Base-by-base conservation (phyloP, 805 yeast species). In the Metschnikowia gelsemii region DNA sequence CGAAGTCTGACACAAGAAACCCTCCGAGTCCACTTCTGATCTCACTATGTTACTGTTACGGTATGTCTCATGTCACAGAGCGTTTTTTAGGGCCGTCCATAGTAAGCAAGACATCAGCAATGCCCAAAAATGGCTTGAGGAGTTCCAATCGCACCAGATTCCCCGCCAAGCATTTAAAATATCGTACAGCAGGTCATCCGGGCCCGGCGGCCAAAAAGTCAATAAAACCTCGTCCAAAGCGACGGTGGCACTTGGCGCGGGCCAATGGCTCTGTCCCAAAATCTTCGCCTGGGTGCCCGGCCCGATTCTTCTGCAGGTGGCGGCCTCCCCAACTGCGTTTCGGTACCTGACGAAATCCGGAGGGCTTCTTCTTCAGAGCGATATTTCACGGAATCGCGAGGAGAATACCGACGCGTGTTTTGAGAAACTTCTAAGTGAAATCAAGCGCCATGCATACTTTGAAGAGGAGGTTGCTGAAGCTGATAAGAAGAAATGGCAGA, bases 151-250 rank as follows among this genome's bases (percentile, higher is more conserved):
- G 5, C 22, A 45, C 1, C 41, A 56, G 5, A 65, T 82, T 2
- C 87, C 86, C 1, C 57, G 64, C 11, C 48, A 58, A 13, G 51
- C 59, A 12, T 81, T 82, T 51, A 61, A 63, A 2, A 55, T 75
- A 2, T 48, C 69, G 3, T 82, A 63, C 54, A 67, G 79, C 39
- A 61, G 90, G 43, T 75, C 93, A 0, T 78, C 89, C 24, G 95
- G 95, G 0, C 87, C 95, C 0, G 95, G 96, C 1, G 96, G 96
- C 0, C 95, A 87, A 52, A 83, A 87, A 55, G 95, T 87, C 8
- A 87, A 87, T 59, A 87, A 87, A 52, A 71, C 81, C 8, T 73
- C 75, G 22, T 73, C 85, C 1, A 82, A 86, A 53, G 87, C 89
- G 6, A 80, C 87, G 0, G 56, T 87, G 14, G 64, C 76, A 4